Percentiles rank a stretch among this genome's conserved stretches.
Conservation (phyloP, 805 yeast genomes). For the Zygoascus tannicola region DNA sequence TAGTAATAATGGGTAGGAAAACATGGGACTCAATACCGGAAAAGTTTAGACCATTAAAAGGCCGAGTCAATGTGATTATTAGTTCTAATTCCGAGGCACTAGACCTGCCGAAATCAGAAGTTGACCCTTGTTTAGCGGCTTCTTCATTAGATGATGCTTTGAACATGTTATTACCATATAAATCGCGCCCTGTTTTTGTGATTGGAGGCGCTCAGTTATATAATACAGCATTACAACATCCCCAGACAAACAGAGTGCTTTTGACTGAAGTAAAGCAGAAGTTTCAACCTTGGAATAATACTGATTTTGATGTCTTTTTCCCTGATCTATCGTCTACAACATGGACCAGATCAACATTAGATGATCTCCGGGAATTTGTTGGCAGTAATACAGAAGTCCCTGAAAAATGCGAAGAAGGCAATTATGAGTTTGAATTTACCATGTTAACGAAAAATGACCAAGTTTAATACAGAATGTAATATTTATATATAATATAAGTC, state of each 20-base stretch:
- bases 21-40: constrained; percentile 93
- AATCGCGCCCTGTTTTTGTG: constrained; percentile 43
- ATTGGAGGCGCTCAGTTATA: constrained; percentile 94
- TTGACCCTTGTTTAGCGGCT: constrained; percentile 27
- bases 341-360: constrained; percentile 17
- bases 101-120: not conserved
- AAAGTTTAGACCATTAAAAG: constrained; percentile 73
- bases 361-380: constrained; percentile 33
- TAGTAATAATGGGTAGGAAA: constrained; percentile 88
- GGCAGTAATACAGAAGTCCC: constrained; percentile 24
- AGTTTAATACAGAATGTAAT: too few species aligned
- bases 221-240: constrained; percentile 39
- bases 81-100: constrained; percentile 36
- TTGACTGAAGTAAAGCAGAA: constrained; percentile 51
- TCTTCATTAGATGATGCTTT: constrained; percentile 40
- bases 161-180: constrained; percentile 10
- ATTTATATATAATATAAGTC: too few species aligned
- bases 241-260: constrained; percentile 44
- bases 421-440: constrained; percentile 48
- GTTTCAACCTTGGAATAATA: constrained; percentile 16
- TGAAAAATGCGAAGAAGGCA: constrained; percentile 36
- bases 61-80: constrained; percentile 65
- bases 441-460: constrained; percentile 37
- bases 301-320: constrained; percentile 68
- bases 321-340: constrained; percentile 20